Evolutionary conservation across 2,329 filamentous ascomycete species (phyloP).

Genomic region (Aspergillus fumigatiaffinis): DNA sequence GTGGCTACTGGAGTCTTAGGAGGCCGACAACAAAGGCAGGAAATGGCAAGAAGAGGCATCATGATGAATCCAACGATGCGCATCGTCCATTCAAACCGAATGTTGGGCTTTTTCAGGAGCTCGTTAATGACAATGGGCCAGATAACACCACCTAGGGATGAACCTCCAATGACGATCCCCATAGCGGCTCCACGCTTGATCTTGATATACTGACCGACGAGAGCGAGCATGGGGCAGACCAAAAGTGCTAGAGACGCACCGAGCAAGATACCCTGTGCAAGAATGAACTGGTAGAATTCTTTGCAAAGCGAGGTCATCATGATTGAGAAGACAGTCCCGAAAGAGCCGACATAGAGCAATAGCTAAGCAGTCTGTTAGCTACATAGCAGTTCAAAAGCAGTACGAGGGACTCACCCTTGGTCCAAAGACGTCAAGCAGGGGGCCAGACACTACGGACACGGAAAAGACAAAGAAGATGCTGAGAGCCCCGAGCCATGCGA

Average conservation of each 20-base stretch:
- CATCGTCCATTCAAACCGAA: conserved; percentile 37
- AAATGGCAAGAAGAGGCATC: conserved; percentile 32
- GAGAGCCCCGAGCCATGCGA: conserved; percentile 34
- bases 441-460: conserved; percentile 24
- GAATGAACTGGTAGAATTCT: conserved; percentile 37
- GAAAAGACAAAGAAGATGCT: conserved; percentile 31
- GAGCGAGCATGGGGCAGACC: conserved; percentile 26
- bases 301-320: conserved; percentile 39
- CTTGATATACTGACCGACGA: conserved; percentile 29
- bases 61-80: conserved; percentile 40
- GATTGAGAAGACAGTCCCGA: conserved; percentile 26
- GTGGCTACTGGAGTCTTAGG: not conserved
- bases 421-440: conserved; percentile 30
- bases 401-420: conserved; percentile 19
- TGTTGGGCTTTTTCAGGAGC: conserved; percentile 20
- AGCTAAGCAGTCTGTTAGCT: conserved; percentile 15
- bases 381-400: not conserved
- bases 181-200: conserved; percentile 27
- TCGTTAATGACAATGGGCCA: conserved; percentile 33
- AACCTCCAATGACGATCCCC: conserved; percentile 31
- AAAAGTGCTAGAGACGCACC: conserved; percentile 29
- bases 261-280: conserved; percentile 35
- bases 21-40: conserved; percentile 19
- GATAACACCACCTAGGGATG: conserved; percentile 33
- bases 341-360: conserved; percentile 24